Base-by-base conservation (phyloP, 768 basidiomycete genomes). In the Leccinum pellstonianum region DNA sequence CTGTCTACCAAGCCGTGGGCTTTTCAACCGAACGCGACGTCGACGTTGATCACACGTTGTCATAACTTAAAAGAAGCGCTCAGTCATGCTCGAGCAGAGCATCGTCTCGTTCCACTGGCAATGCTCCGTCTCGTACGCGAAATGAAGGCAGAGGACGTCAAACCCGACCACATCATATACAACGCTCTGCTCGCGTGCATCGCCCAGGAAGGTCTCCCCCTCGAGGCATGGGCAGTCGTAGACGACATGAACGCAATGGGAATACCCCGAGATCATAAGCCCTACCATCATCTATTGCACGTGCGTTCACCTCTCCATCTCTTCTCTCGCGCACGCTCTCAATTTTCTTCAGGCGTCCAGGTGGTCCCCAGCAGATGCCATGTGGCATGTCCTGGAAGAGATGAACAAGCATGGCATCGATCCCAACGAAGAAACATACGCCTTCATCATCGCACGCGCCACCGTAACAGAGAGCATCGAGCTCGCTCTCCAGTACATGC, bases 161-260 rank as follows among this genome's bases (percentile, higher is more conserved):
- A 63, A n/a, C 89, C 91, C 0, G 79, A 86, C 62, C 37, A 79
- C 15, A 63, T 72, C 33, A 80, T 83, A 0, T 92, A 91, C 68
- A 81, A 85, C 60, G 69, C 76, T 3, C 72, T 93, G 4, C 75
- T 92, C 35, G 67, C 75, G 3, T 79, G 82, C 38, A 77, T 84
- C 56, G 77, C 81, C 0, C 62, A 67, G 6, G 75, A 80, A 38
- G 76, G 74, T 5, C 65, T 78, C 9, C 76, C 75, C 68, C 64
- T 79, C 27, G 84, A 89, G 61, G 81, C 86, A 4, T 81, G 81
- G 77, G 88, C 87, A 17, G 79, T 88, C 56, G 72, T 88, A 27
- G 86, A 88, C 41, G 88, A 91, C 69, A 90, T 91, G 87, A 54
- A 78, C 33, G 69, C 77, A 17, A 62, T 79, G 47, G 80, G 79